phyloP scores from a whole-genome alignment of 495 filamentous ascomycete genomes.

The Xylaria telfairii region DNA sequence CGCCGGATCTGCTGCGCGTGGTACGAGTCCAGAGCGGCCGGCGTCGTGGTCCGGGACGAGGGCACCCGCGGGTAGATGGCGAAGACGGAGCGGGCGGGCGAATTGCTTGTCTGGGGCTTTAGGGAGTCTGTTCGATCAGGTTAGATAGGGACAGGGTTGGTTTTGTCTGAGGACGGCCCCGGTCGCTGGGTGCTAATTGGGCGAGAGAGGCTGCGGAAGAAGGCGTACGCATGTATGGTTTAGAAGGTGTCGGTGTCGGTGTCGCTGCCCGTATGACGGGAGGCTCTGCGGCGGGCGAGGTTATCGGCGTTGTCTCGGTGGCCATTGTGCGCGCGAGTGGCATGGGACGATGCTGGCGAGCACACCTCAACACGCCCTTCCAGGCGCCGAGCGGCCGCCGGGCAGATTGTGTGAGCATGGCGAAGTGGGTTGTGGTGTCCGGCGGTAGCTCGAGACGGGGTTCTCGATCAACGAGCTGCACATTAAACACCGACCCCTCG shows the following conservation, averaged over 20 bases:
- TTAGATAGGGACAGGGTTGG: neutral
- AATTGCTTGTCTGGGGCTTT: constrained; percentile 34
- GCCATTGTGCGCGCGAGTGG: constrained; percentile 43
- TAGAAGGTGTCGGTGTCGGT: constrained; percentile 4
- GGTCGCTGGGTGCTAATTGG: neutral
- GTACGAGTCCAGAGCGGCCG: constrained; percentile 50
- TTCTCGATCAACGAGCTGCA: neutral
- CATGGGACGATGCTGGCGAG: constrained; percentile 48
- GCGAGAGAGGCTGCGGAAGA: neutral
- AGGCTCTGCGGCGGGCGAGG: constrained; percentile 13
- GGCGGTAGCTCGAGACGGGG: neutral
- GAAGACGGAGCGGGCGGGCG: constrained; percentile 46
- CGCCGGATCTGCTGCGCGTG: constrained; percentile 67
- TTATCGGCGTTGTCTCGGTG: constrained; percentile 39
- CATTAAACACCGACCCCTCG: neutral
- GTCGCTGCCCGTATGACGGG: constrained; percentile 34
- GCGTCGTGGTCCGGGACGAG: constrained; percentile 38
- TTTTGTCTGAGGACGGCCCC: neutral
- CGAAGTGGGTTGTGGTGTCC: constrained; percentile 27
- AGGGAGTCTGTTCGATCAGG: constrained; percentile 26
- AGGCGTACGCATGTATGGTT: constrained; percentile 20
- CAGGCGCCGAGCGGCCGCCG: constrained; percentile 73
- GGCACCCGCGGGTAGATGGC: constrained; percentile 60
- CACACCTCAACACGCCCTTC: constrained; percentile 61
- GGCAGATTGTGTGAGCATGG: constrained; percentile 65